These are phyloP conservation scores for Daldinia sp. DNA, from an alignment of 2,329 filamentous ascomycete species.

Conservation along the genomic window DNA sequence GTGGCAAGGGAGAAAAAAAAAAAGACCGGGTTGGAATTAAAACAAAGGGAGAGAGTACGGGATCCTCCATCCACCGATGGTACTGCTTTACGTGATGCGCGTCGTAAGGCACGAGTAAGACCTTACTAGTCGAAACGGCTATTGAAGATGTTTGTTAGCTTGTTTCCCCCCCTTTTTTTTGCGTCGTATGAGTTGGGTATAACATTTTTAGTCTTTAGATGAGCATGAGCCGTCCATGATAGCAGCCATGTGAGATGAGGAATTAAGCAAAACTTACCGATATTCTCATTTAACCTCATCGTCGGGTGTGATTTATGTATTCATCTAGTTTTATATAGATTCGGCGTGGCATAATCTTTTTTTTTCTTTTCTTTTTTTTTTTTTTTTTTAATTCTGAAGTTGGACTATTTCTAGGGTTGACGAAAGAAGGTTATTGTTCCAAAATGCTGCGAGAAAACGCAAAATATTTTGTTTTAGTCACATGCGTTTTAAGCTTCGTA, in stretches of 20 bases:
- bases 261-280: conserved; percentile 45
- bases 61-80: conserved; percentile 91
- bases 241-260: background rate
- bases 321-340: background rate
- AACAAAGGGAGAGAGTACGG: conserved; percentile 55
- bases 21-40: too few relatives aligned
- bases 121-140: conserved; percentile 72
- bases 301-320: background rate
- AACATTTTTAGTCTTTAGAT: too few relatives aligned
- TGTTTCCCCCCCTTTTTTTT: background rate
- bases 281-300: conserved; percentile 58
- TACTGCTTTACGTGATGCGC: conserved; percentile 82
- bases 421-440: background rate
- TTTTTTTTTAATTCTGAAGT: background rate
- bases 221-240: background rate
- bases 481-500: background rate
- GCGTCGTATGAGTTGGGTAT: background rate
- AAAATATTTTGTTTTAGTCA: conserved; percentile 5
- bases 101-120: conserved; percentile 86
- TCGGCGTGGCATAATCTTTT: conserved; percentile 1
- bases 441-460: background rate
- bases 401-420: background rate
- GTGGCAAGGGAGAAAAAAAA: background rate
- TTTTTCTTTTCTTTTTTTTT: background rate
- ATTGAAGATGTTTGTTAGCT: background rate